A percentile compares a stretch with the other conserved stretches of the same genome.
These are phyloP conservation scores for Coix lacrymajobi DNA, from an alignment of 176 grass and related monocot species.

Conservation along the genomic window DNA sequence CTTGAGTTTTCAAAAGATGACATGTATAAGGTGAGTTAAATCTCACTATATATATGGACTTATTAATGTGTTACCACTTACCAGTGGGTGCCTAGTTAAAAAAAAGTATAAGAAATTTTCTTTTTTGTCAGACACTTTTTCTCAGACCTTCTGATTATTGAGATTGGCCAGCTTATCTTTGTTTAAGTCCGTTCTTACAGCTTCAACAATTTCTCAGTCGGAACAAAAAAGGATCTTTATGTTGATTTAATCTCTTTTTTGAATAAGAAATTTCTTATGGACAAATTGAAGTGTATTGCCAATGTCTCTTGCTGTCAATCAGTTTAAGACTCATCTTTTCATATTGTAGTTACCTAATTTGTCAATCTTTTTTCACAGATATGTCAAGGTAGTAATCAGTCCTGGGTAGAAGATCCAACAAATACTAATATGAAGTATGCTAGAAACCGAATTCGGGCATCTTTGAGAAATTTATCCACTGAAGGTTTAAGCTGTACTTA, in stretches of 20 bases:
- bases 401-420: conserved; percentile 97
- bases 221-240: background rate
- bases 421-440: conserved; percentile 66
- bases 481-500: conserved; percentile 38
- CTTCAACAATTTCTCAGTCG: background rate
- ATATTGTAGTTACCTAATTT: conserved; percentile 20
- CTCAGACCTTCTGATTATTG: background rate
- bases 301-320: background rate
- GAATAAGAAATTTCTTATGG: background rate
- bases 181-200: background rate
- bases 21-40: conserved; percentile 78
- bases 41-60: background rate
- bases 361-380: conserved; percentile 44
- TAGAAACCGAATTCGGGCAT: conserved; percentile 80
- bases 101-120: background rate
- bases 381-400: conserved; percentile 65
- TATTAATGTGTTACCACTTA: background rate
- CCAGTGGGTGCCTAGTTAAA: background rate
- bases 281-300: background rate
- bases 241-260: background rate
- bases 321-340: conserved; percentile 9
- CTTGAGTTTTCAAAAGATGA: conserved; percentile 95
- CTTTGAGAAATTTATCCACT: conserved; percentile 48
- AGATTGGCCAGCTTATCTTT: background rate
- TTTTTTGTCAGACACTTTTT: conserved; percentile 1